Percentiles rank a stretch among this genome's conserved stretches.
Conservation (phyloP, 768 basidiomycete genomes). For the Suillus americanus region DNA sequence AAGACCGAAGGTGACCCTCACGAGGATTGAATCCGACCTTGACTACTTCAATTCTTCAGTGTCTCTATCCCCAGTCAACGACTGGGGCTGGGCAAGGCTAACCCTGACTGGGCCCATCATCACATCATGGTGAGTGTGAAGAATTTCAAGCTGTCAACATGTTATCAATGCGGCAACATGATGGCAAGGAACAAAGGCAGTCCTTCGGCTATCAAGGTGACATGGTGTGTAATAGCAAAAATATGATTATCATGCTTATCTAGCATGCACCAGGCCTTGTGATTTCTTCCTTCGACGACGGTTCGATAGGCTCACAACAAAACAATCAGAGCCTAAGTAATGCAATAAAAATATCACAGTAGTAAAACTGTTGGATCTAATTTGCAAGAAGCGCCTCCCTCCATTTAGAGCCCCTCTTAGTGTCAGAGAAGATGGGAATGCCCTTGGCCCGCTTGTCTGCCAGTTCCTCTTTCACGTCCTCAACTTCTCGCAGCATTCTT, state of each 20-base stretch:
- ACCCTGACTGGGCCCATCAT: background rate
- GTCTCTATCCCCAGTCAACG: background rate
- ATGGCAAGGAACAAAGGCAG: background rate
- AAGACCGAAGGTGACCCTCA: background rate
- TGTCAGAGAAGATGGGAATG: slow-evolving; percentile 21
- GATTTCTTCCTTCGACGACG: background rate
- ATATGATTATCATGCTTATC: background rate
- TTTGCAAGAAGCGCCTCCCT: background rate
- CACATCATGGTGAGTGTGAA: background rate
- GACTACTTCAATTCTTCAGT: background rate
- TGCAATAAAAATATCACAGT: background rate
- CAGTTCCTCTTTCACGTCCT: slow-evolving; percentile 35
- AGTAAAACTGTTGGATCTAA: background rate
- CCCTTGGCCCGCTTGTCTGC: slow-evolving; percentile 25
- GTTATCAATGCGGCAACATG: background rate
- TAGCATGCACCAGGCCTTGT: background rate
- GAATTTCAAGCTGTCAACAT: background rate
- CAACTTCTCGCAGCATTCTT: slow-evolving; percentile 40
- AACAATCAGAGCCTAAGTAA: background rate
- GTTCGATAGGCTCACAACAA: background rate
- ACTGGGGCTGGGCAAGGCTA: background rate
- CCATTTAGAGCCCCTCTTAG: slow-evolving; percentile 1
- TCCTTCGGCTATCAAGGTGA: background rate
- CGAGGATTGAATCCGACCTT: background rate
- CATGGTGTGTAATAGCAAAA: background rate